A percentile compares a stretch with the other conserved stretches of the same genome.
Conservation (phyloP, 2,329 filamentous ascomycete genomes). For the Diaporthe aspalathi region DNA sequence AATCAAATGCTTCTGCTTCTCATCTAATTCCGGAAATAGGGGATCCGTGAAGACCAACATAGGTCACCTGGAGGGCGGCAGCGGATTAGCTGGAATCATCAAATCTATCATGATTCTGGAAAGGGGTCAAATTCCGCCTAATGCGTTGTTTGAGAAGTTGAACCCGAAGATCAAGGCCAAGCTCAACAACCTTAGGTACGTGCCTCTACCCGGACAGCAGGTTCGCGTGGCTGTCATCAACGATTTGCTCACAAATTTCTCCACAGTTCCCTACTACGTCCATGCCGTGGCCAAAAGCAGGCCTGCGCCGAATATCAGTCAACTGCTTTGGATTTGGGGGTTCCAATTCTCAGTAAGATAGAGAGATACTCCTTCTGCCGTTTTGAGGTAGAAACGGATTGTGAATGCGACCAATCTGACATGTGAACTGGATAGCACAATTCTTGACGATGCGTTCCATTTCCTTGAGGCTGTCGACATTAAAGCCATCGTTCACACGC, state of each 20-base stretch:
- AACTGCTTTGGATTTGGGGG: conserved; percentile 58
- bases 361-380: too few species aligned
- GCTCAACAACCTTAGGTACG: conserved; percentile 38
- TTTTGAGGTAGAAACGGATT: too few species aligned
- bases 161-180: conserved; percentile 38
- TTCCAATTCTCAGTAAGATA: conserved; percentile 54
- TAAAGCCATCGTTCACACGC: too few species aligned
- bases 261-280: background rate
- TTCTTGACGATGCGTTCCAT: too few species aligned
- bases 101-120: conserved; percentile 49
- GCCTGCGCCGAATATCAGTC: conserved; percentile 44
- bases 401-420: too few species aligned
- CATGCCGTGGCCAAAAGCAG: background rate
- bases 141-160: conserved; percentile 41
- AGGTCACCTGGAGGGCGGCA: conserved; percentile 48
- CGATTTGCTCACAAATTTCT: background rate
- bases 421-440: too few species aligned
- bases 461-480: too few species aligned
- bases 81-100: conserved; percentile 46
- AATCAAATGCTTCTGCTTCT: too few species aligned
- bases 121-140: conserved; percentile 45
- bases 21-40: background rate
- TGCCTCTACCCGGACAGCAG: too few species aligned
- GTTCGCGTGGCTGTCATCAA: background rate
- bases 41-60: conserved; percentile 46